Evolutionary conservation across 768 basidiomycete genomes (phyloP), one percentile per base, ranked within the genome.

Genomic region (Trametes cinnabarina): DNA sequence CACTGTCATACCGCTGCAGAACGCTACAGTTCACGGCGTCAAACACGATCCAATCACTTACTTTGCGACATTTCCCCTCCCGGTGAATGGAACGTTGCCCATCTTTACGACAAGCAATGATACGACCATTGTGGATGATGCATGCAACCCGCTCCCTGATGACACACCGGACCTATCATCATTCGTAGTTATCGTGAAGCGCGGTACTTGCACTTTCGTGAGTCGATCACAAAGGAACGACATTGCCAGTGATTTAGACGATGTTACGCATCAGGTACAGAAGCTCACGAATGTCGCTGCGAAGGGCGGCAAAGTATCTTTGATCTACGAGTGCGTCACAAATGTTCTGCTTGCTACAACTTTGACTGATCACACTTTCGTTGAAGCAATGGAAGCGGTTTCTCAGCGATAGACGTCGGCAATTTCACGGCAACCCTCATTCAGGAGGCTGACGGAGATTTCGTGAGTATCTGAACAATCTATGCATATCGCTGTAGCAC

Each of bases 81-180:
- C 76, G 0, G 68, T 82, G 32, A 72, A 70, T 2, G 79, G 75
- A 1, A 70, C 78, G 17, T 71, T 81, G 3, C 78, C 83, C 0
- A 78, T 87, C 50, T 87, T 79, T 55, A 83, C 82, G n/a, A 80
- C 80, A 6, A 84, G 83, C 9, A 82, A 75, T 15, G 76, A 85
- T 62, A 77, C 79, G 3, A 78, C 79, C 4, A 72, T 82, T 30
- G 71, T 70, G 1, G 76, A 82, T 63, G 84, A 86, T 61, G 86
- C 83, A 0, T 91, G 88, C 71, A 68, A 77, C 47, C 74, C 82
- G 3, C 73, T 86, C 0, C 81, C 85, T 4, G 77, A 74, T 51
- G 69, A 64, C 34, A 81, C 80, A 0, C 81, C 82, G 3, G 80
- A 88, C 67, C 74, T 89, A 2, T 77, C 79, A 2, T 66, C 68